These are phyloP conservation scores for Alternaria arborescens DNA, from an alignment of 2,329 filamentous ascomycete species.

Conservation along the genomic window DNA sequence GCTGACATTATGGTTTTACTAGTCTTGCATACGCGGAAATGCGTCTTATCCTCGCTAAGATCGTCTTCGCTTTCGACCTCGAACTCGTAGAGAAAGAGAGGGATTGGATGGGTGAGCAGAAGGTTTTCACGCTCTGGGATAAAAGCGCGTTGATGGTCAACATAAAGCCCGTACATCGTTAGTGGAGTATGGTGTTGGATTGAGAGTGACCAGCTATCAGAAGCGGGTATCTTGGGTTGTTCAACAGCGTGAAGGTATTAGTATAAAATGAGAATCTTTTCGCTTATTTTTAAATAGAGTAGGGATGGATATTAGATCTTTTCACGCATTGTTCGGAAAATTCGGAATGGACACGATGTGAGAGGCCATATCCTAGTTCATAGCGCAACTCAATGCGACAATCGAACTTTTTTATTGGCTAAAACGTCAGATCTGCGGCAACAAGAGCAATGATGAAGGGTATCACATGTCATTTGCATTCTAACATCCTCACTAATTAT, in stretches of 20 bases:
- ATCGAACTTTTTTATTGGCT: no score
- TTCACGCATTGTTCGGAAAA: no score
- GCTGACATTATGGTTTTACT: neutral
- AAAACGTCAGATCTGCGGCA: neutral
- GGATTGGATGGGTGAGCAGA: conserved; percentile 52
- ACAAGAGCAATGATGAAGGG: neutral
- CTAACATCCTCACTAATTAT: neutral
- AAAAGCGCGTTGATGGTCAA: conserved; percentile 41
- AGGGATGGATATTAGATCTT: no score
- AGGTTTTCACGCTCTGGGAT: conserved; percentile 45
- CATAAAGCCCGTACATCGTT: conserved; percentile 29
- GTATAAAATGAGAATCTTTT: neutral
- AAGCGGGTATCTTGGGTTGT: neutral
- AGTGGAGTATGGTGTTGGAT: neutral
- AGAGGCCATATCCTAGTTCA: no score
- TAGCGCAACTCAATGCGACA: no score
- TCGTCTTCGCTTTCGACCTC: conserved; percentile 37
- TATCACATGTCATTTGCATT: conserved; percentile 1
- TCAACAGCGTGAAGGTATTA: neutral
- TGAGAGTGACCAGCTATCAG: neutral
- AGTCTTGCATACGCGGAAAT: conserved; percentile 39
- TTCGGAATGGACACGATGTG: no score
- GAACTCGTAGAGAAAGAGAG: conserved; percentile 28
- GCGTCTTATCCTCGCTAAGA: conserved; percentile 38
- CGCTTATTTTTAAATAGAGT: no score